Evolutionary conservation across 1,139 yeast genomes (phyloP), one percentile per base, ranked within the genome.

Genomic region (Magnusiomyces paraingens): DNA sequence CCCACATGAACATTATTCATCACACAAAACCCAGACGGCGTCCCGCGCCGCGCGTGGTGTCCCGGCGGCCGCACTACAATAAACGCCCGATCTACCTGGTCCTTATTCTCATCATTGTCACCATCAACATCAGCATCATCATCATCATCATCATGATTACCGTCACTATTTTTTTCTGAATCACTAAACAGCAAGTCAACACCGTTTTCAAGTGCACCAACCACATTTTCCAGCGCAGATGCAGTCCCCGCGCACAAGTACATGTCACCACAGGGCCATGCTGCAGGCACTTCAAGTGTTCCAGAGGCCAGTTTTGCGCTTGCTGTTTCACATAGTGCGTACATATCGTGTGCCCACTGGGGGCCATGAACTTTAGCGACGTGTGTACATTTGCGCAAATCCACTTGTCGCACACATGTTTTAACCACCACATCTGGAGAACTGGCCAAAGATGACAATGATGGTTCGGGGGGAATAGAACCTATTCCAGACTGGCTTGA

Each of bases 1-100:
- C 86, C 91, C 52, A 88, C 81, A 59, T 87, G 95, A 0, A 84
- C 95, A 63, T 88, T 88, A 69, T 88, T 88, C 55, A 88, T 73
- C 51, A 88, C 70, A 68, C 96, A 88, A 66, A 88, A 88, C n/a
- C 96, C 96, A 41, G 91, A 83, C 0, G 96, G 95, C 18, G 82
- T 77, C 4, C 40, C 40, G 0, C 90, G 86, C 63, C 86, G 95
- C n/a, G 90, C 84, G 66, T 88, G 96, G 65, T 88, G 96, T 1
- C 96, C 96, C 0, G 95, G 95, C 1, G 95, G 95, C 54, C 95
- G 74, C 48, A 87, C 79, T 2, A 83, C 81, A 0, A 84, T 83
- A 70, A 86, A 86, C 1, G 84, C 84, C 55, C 84, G 74, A 59
- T 76, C 78, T 57, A 81, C 68, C 66, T 14, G 63, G 64, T 40